These are phyloP conservation scores for Polymyxa betae DNA, from an alignment of 208 protist species.

Conservation along the genomic window DNA sequence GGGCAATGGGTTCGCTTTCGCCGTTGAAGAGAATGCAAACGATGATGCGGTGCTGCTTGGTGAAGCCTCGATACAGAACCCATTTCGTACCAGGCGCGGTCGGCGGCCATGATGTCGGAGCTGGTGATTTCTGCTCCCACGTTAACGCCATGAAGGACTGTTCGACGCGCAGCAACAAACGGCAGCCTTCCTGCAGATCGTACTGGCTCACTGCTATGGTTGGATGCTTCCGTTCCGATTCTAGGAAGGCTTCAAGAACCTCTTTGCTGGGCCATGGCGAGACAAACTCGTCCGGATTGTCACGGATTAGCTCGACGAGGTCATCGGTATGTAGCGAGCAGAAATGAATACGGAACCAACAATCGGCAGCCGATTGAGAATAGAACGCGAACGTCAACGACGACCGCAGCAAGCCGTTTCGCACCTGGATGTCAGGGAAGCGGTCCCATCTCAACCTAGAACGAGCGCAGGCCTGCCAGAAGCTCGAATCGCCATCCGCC, in stretches of 20 bases:
- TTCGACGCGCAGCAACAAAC: background rate
- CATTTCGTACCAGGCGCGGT: background rate
- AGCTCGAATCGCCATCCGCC: no score
- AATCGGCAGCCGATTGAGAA: background rate
- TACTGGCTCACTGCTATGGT: background rate
- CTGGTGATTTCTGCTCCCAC: background rate
- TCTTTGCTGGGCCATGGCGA: background rate
- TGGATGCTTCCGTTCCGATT: background rate
- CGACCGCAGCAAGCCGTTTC: background rate
- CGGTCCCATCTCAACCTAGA: no score
- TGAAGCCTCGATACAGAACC: background rate
- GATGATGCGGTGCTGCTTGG: background rate
- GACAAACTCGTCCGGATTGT: background rate
- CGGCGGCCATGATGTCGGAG: background rate
- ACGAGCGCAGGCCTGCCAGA: no score
- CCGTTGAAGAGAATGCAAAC: background rate
- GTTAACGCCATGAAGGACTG: background rate
- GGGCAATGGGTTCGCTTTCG: background rate
- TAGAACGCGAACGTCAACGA: slow-evolving; percentile 23
- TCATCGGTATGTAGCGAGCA: background rate
- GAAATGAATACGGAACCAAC: background rate
- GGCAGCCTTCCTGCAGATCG: background rate
- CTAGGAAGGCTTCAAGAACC: slow-evolving; percentile 1
- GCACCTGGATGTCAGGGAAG: slow-evolving; percentile 1
- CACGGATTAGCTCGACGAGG: background rate